Base-by-base conservation (phyloP, 2,329 filamentous ascomycete species). In the Chrysoporthe deuterocubensis region DNA sequence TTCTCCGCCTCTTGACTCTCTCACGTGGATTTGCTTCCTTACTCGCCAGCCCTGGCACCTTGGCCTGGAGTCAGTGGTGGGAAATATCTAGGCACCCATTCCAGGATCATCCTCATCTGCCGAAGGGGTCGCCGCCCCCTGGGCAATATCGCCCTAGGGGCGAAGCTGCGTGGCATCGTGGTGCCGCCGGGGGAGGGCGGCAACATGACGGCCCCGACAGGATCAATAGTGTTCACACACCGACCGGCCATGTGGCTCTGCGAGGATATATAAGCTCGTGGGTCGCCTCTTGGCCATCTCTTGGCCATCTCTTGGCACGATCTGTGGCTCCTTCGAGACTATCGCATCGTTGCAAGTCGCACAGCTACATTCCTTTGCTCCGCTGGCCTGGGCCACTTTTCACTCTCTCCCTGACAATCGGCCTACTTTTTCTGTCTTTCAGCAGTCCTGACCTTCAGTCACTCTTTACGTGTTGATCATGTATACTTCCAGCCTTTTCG, bases 401-500 rank as follows among this genome's bases (percentile, higher is more conserved):
- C 40, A 40, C n/a, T 43, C 40, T 60, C 5, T 21, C 16, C n/a
- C 26, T 62, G 2, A 9, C 16, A 9, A n/a, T 46, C 42, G 40
- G 9, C 8, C 2, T 16, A 48, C 13, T 62, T 61, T 48, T 44
- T 0, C 34, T 34, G 6, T 58, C 8, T n/a, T 32, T 18, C n/a
- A 9, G 2, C 42, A 18, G 9, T 60, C 18, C 26, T 37, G 26
- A 58, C 32, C 34, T 34, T 13, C 59, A 16, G 43, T 62, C 43
- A 50, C 16, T 50, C 59, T 18, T 62, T 62, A 48, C 59, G 18
- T 50, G 16, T 48, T 54, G 44, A 42, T 21, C 59, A 46, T 61
- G 59, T 61, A 61, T 40, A 37, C 21, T 32, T 50, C 60, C 26
- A 9, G 16, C 57, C 42, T 69, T 60, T 56, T 65, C 42, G 66